Evolutionary conservation across 805 yeast species (phyloP).

Genomic region (Saccharomyces eubayanus): DNA sequence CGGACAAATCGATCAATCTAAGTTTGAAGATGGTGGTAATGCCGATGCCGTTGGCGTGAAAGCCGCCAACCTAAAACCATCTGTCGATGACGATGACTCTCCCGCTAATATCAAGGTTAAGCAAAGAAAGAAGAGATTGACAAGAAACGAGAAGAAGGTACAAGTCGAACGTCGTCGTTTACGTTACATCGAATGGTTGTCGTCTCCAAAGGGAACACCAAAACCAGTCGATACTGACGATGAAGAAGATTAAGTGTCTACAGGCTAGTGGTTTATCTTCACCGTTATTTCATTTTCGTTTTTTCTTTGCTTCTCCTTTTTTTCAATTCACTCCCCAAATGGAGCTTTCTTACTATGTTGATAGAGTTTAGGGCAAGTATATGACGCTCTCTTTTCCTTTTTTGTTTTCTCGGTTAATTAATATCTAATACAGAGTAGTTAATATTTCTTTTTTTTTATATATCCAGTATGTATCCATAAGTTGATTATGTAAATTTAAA

Average conservation of each 20-base stretch:
- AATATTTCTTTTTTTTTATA: neutral
- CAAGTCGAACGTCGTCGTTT: slow-evolving; percentile 91
- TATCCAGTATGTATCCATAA: neutral
- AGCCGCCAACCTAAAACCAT: slow-evolving; percentile 39
- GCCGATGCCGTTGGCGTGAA: slow-evolving; percentile 41
- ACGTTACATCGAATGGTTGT: slow-evolving; percentile 90
- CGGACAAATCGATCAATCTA: slow-evolving; percentile 59
- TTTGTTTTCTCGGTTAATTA: neutral
- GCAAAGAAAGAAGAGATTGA: slow-evolving; percentile 90
- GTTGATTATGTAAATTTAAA: neutral
- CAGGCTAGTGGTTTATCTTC: neutral
- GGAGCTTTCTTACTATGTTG: neutral
- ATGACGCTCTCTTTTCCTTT: neutral
- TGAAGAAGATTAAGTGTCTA: slow-evolving; percentile 37
- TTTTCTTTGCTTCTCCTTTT: neutral
- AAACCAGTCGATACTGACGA: slow-evolving; percentile 90
- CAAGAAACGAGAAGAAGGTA: slow-evolving; percentile 88
- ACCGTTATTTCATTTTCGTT: neutral
- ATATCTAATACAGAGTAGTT: neutral
- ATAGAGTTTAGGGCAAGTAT: neutral
- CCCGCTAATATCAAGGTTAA: slow-evolving; percentile 94
- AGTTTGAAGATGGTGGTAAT: slow-evolving; percentile 76
- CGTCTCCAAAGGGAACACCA: slow-evolving; percentile 96
- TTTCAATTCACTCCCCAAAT: neutral
- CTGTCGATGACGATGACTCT: slow-evolving; percentile 65